Evolutionary conservation across 1,284 basidiomycete species (phyloP), one percentile per base, ranked within the genome.

Genomic region (Boletus putidus): DNA sequence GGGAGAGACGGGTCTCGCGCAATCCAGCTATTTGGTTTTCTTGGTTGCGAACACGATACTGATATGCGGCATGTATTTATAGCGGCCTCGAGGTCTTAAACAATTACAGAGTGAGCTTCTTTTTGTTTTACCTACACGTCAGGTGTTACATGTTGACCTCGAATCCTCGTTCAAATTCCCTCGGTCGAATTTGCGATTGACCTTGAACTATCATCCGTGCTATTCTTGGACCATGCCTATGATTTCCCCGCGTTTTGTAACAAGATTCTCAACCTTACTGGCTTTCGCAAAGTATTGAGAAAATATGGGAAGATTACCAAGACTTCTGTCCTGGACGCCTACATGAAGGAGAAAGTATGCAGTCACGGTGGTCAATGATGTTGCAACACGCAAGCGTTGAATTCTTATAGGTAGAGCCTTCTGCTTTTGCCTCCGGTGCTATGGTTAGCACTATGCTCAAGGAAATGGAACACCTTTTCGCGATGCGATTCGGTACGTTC

Each of bases 261-360:
- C 29, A 55, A 94, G 88, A 87, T 91, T 48, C 75, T 98, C 52
- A 98, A 98, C 72, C 73, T 95, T 12, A 91, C 91, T 3, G 96
- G 94, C 1, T 95, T 98, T 72, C 81, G 91, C 25, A 98, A 98
- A 73, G 90, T 89, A 0, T 72, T 97, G 62, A 98, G 95, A 76
- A 98, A 97, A 76, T 97, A 94, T 66, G 92, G 94, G 70, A 98
- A 97, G 75, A 78, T 85, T 4, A 89, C 92, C 1, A 85, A 82
- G 68, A 88, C 89, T 25, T 76, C 82, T 42, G 81, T 79, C 3
- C 85, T 89, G 70, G 82, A 86, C 47, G 80, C 84, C 57, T 96
- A 91, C 73, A 90, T 86, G 77, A 76, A 79, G n/a, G 88, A 92
- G 67, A 87, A 86, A 70, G 90, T 91, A 62, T 29, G 63, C 33